phyloP scores from a whole-genome alignment of 257 asterid species.

The Solanum chaucha region DNA sequence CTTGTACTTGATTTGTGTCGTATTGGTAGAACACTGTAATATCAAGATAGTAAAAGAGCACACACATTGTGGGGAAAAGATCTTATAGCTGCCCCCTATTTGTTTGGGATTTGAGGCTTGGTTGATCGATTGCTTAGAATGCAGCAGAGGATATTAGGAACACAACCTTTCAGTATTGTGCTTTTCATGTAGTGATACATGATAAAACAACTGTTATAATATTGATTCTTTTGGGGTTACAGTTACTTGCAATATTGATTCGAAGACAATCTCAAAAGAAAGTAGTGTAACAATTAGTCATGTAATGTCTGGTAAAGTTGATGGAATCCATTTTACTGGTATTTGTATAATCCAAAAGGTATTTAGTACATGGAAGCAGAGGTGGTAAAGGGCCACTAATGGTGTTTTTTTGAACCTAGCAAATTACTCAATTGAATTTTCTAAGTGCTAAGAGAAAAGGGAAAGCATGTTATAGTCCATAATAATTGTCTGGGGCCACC shows the following conservation, averaged over 20 bases:
- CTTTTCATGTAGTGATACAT: neutral
- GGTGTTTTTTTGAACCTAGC: neutral
- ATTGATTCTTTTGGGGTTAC: neutral
- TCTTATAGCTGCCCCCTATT: too few relatives aligned
- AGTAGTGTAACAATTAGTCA: neutral
- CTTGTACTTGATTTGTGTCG: neutral
- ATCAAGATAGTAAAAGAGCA: neutral
- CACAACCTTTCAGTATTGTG: neutral
- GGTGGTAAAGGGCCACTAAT: neutral
- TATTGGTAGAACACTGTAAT: neutral
- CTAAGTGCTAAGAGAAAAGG: neutral
- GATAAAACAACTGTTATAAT: neutral
- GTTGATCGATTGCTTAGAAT: neutral
- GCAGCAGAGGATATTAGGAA: neutral
- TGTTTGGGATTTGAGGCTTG: too few relatives aligned
- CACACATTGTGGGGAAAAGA: neutral
- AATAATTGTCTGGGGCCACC: neutral
- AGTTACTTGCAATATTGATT: neutral
- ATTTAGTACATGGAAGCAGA: neutral
- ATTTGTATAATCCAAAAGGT: neutral
- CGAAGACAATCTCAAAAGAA: neutral
- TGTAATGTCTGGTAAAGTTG: neutral
- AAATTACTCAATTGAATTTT: neutral
- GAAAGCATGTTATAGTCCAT: neutral
- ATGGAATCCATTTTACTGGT: neutral